Conservation (phyloP, 805 yeast species). For the Cyberlindnera petersonii region DNA sequence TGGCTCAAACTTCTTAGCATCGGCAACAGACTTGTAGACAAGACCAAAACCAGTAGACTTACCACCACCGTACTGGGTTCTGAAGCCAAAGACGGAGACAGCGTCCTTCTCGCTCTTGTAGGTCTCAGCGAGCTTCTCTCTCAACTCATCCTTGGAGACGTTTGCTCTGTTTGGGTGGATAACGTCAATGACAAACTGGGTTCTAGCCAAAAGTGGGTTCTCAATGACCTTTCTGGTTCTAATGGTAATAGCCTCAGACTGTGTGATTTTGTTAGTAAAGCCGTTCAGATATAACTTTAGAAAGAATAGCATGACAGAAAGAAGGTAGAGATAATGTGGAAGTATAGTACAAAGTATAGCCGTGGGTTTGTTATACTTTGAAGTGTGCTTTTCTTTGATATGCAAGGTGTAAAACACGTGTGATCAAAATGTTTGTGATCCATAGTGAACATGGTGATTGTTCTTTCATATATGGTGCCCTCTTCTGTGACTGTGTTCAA, state of each 20-base stretch:
- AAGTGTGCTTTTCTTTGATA: no score
- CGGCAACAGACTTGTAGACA: slow-evolving; percentile 96
- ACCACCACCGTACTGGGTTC: slow-evolving; percentile 99
- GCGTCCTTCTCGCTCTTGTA: slow-evolving; percentile 93
- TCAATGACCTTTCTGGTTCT: slow-evolving; percentile 98
- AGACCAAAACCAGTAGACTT: slow-evolving; percentile 99
- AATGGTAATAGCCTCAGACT: slow-evolving; percentile 99
- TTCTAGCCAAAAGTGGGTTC: slow-evolving; percentile 98
- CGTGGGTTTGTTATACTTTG: no score
- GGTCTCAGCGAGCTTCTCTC: slow-evolving; percentile 84
- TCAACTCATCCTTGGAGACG: slow-evolving; percentile 98
- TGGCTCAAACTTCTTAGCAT: slow-evolving; percentile 98
- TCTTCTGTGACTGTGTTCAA: no score
- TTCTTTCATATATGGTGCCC: no score
- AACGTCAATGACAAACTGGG: slow-evolving; percentile 99
- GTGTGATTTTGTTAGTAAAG: slow-evolving; percentile 23
- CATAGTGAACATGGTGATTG: no score
- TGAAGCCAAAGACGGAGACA: slow-evolving; percentile 97
- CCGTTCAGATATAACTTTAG: not conserved
- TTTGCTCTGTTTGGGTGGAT: slow-evolving; percentile 99
- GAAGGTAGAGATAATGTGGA: no score
- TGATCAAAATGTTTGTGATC: no score
- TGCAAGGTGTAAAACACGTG: no score
- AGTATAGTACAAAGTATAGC: no score
- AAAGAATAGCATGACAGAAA: not conserved